phyloP scores from a whole-genome alignment of 2,329 filamentous ascomycete genomes.

The Fusarium coffeatum region DNA sequence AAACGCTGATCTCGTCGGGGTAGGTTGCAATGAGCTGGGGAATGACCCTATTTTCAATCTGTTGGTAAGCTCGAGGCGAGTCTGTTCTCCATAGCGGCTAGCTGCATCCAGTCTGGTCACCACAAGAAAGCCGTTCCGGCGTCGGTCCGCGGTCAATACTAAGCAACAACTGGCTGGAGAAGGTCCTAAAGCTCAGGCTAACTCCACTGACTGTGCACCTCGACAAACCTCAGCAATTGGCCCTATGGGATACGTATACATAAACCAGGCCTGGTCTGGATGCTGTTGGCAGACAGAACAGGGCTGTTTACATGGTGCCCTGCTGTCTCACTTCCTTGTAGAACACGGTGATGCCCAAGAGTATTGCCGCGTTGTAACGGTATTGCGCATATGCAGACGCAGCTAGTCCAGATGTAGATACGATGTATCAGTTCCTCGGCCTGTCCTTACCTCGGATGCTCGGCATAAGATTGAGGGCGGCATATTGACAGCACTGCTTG shows the following conservation, averaged over 20 bases:
- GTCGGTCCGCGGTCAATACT: not conserved
- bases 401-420: not conserved
- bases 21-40: slow-evolving; percentile 10
- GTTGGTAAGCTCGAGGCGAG: not conserved
- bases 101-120: slow-evolving; percentile 1
- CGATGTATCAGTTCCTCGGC: not conserved
- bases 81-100: slow-evolving; percentile 10
- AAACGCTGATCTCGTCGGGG: slow-evolving; percentile 11
- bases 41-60: not conserved
- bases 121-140: not conserved
- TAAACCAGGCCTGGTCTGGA: not conserved
- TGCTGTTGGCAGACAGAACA: not conserved
- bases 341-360: not conserved
- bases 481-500: not conserved
- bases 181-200: not conserved
- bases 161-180: not conserved
- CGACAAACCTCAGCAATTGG: not conserved
- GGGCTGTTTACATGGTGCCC: not conserved
- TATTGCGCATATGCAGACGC: not conserved
- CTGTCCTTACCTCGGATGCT: not conserved
- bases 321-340: not conserved
- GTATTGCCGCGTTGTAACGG: not conserved
- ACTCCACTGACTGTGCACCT: slow-evolving; percentile 10
- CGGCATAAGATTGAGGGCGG: not conserved
- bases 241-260: not conserved